phyloP scores from a whole-genome alignment of 202 grass and related monocot genomes.

The Saccharum hybrid region DNA sequence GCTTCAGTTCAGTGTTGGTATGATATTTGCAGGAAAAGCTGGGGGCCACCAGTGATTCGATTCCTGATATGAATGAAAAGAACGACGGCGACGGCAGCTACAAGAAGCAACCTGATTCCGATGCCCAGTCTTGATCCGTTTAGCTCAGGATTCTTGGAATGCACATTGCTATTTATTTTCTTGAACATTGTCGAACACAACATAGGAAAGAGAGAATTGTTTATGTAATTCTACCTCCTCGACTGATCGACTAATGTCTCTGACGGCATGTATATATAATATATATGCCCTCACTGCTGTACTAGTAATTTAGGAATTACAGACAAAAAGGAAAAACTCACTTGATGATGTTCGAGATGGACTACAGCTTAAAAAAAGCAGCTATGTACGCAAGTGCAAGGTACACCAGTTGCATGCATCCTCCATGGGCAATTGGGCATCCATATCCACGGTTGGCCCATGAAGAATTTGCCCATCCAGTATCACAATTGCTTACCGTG shows the following conservation, averaged over 20 bases:
- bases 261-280: neutral
- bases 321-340: neutral
- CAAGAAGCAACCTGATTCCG: slow-evolving; percentile 47
- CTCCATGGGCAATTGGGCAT: too few relatives aligned
- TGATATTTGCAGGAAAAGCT: slow-evolving; percentile 53
- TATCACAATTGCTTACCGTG: too few relatives aligned
- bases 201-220: neutral
- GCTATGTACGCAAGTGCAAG: neutral
- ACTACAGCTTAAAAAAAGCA: neutral
- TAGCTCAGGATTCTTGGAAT: slow-evolving; percentile 42
- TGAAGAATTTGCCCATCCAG: too few relatives aligned
- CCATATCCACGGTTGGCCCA: too few relatives aligned
- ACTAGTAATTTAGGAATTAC: neutral
- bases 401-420: neutral
- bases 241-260: neutral
- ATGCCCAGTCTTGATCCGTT: slow-evolving; percentile 29
- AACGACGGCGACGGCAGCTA: slow-evolving; percentile 33
- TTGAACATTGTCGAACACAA: neutral
- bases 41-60: slow-evolving; percentile 35
- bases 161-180: slow-evolving; percentile 28
- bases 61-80: slow-evolving; percentile 59
- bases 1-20: slow-evolving; percentile 24
- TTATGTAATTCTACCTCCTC: neutral
- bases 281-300: neutral
- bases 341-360: neutral